Base-by-base conservation (phyloP, 352 stramenopile species). In the Phytophthora citrophthora region DNA sequence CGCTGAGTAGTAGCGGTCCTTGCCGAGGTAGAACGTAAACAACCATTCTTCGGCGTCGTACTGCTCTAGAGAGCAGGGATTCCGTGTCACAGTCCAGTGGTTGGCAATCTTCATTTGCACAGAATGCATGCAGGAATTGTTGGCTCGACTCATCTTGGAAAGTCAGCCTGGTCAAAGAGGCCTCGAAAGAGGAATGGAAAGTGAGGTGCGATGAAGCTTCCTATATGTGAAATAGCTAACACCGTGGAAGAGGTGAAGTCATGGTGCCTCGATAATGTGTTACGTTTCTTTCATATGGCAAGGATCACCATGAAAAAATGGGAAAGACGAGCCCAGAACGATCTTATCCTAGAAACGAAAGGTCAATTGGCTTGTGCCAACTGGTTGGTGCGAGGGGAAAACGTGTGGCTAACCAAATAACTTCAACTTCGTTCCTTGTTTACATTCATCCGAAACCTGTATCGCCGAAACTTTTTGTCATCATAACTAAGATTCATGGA, bases 21-120 rank as follows among this genome's bases (percentile, higher is more conserved):
- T 86, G 63, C 77, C 77, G 1, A 86, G 34, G 60, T 85, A 87
- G 47, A 88, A 67, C 44, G 77, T 86, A 47, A 90, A 64, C 0
- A 90, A 63, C 66, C 79, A 81, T 45, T 81, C 68, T 56, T 90
- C 81, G n/a, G 81, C 81, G 39, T 86, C 78, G 31, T 88, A 76
- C 48, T 90, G 77, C 51, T 86, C 77, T 1, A 64, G 47, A 1
- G 81, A 83, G 54, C 80, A 81, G 10, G 49, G 54, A n/a, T 80
- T 84, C 2, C 40, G 62, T 26, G 64, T 29, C 8, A 87, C 72
- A 3, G 81, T 90, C 79, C 79, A 90, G 59, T 90, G 73, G 48
- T 70, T 59, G 4, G 62, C 47, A 9, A 83, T 58, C 59, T 59
- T 68, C 2, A 39, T 41, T 27, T 65, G 61, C 3, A 62, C 38